Percentiles rank a stretch among this genome's conserved stretches.
phyloP scores from a whole-genome alignment of 2,329 filamentous ascomycete species.

The Apiospora hydei region DNA sequence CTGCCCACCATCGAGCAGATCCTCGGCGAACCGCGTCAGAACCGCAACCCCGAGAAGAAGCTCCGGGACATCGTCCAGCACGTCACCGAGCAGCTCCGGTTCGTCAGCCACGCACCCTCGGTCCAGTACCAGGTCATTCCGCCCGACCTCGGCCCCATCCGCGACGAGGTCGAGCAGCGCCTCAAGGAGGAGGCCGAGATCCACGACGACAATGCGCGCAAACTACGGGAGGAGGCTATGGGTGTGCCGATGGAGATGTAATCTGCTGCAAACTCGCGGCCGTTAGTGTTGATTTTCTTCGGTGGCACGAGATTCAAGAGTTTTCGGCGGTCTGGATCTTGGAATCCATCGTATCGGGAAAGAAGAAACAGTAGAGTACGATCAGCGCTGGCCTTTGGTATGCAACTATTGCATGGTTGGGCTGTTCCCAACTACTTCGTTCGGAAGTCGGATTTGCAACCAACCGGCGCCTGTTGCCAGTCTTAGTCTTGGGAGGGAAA shows the following conservation, averaged over 20 bases:
- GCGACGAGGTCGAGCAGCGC: slow-evolving; percentile 73
- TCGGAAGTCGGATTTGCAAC: background rate
- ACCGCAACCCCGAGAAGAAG: slow-evolving; percentile 80
- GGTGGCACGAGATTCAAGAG: background rate
- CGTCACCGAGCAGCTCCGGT: slow-evolving; percentile 84
- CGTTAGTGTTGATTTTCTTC: background rate
- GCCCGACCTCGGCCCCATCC: slow-evolving; percentile 73
- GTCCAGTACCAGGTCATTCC: slow-evolving; percentile 85
- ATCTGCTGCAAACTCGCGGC: background rate
- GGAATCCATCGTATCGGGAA: background rate
- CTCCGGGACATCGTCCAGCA: slow-evolving; percentile 78
- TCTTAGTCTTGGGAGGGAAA: background rate
- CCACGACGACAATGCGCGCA: slow-evolving; percentile 60
- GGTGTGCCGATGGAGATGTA: slow-evolving; percentile 62
- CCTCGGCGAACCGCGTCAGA: slow-evolving; percentile 72
- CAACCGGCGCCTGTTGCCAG: background rate
- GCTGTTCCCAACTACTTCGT: background rate
- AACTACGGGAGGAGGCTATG: slow-evolving; percentile 62
- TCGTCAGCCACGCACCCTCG: slow-evolving; percentile 84
- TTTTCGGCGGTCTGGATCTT: background rate
- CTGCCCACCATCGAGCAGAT: slow-evolving; percentile 85
- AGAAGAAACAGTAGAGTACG: background rate
- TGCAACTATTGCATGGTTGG: background rate
- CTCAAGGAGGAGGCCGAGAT: slow-evolving; percentile 71
- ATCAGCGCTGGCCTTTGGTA: background rate